A percentile compares a stretch with the other conserved stretches of the same genome.
phyloP scores from a whole-genome alignment of 2,329 filamentous ascomycete species.

The Aspergillus sp. region DNA sequence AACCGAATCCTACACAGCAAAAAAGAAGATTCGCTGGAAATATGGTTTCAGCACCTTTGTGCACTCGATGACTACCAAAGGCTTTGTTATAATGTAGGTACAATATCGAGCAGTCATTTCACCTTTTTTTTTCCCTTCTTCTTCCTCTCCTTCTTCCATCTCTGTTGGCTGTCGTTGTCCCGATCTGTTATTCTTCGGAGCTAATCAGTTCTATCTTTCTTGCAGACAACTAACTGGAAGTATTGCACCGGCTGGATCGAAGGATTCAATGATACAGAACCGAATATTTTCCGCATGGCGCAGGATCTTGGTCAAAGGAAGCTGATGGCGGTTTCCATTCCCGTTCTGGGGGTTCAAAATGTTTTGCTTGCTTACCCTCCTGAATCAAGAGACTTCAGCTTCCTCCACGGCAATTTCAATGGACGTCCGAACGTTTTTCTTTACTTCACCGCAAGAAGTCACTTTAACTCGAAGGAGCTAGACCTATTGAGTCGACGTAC shows the following conservation, averaged over 20 bases:
- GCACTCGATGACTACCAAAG: constrained; percentile 26
- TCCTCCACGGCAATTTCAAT: constrained; percentile 17
- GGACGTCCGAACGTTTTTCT: constrained; percentile 16
- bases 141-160: background rate
- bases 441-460: constrained; percentile 21
- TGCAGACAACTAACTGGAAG: constrained; percentile 13
- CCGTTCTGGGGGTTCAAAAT: constrained; percentile 8
- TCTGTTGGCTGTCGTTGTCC: background rate
- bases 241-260: constrained; percentile 34
- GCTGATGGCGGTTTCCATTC: constrained; percentile 31
- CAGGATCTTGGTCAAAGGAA: constrained; percentile 25
- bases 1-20: constrained; percentile 21
- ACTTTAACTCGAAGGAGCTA: constrained; percentile 11
- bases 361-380: constrained; percentile 32
- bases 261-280: constrained; percentile 33
- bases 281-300: constrained; percentile 25
- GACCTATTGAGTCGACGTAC: background rate
- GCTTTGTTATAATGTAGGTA: constrained; percentile 30
- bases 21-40: constrained; percentile 14
- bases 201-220: background rate
- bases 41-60: constrained; percentile 37
- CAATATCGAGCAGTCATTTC: background rate
- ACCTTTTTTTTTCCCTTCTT: background rate
- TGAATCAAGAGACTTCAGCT: constrained; percentile 23
- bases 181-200: background rate